A percentile compares a stretch with the other conserved stretches of the same genome.
Conservation (phyloP, 495 filamentous ascomycete genomes). For the Aspergillus sparsus region DNA sequence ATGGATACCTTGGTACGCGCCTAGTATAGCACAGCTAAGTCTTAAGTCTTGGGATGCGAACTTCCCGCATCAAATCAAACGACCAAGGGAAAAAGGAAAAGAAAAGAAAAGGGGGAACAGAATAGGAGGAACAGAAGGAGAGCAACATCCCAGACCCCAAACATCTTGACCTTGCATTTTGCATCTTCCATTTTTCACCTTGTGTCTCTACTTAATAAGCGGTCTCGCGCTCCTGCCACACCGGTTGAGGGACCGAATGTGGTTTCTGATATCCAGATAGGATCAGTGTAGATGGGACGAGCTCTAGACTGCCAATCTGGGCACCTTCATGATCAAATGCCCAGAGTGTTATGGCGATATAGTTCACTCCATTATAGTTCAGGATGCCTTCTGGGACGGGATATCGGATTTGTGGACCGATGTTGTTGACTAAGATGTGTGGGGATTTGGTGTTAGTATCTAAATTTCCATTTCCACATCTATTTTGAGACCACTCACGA, state of each 20-base stretch:
- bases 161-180: too few species aligned
- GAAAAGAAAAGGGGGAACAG: too few species aligned
- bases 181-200: too few species aligned
- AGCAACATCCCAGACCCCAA: too few species aligned
- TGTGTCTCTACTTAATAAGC: neutral
- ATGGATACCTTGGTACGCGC: too few species aligned
- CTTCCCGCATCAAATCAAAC: too few species aligned
- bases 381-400: constrained; percentile 64
- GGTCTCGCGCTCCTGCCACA: neutral
- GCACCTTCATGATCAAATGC: constrained; percentile 43
- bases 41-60: too few species aligned
- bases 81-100: too few species aligned
- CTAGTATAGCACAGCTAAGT: too few species aligned
- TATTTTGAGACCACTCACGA: neutral
- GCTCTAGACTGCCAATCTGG: neutral
- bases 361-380: constrained; percentile 60
- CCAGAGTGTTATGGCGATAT: constrained; percentile 58
- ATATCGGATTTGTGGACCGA: constrained; percentile 66
- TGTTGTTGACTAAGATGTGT: constrained; percentile 36
- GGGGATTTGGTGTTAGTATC: too few species aligned
- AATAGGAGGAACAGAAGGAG: too few species aligned
- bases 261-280: neutral
- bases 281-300: neutral
- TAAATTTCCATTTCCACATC: too few species aligned
- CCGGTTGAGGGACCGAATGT: constrained; percentile 4